Percentiles rank a stretch among this genome's conserved stretches.
phyloP scores from a whole-genome alignment of 192 early-diverging fungal species.

The Podila clonocystis region DNA sequence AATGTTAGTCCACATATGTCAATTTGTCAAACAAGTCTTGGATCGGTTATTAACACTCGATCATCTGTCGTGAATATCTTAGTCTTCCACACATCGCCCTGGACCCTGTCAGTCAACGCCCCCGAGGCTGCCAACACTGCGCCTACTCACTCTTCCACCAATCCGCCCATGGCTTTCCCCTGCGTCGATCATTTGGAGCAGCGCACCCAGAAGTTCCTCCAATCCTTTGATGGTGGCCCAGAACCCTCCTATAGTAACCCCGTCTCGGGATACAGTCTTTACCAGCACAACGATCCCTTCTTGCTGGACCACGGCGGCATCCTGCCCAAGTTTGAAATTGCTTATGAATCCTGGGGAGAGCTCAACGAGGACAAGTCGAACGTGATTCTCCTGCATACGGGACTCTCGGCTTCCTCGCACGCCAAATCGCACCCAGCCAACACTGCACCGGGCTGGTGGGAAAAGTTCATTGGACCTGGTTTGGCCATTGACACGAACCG shows the following conservation, averaged over 20 bases:
- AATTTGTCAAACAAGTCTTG: neutral
- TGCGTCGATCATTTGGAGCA: slow-evolving; percentile 75
- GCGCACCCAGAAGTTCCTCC: slow-evolving; percentile 59
- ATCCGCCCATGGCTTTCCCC: slow-evolving; percentile 77
- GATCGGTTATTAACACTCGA: neutral
- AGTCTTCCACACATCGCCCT: slow-evolving; percentile 43
- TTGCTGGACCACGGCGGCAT: slow-evolving; percentile 84
- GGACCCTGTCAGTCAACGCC: slow-evolving; percentile 28
- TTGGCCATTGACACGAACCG: slow-evolving; percentile 90
- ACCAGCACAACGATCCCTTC: slow-evolving; percentile 73
- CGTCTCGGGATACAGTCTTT: slow-evolving; percentile 78
- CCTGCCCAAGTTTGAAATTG: slow-evolving; percentile 81
- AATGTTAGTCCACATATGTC: slow-evolving; percentile 3
- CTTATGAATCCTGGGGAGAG: slow-evolving; percentile 97
- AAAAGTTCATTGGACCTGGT: slow-evolving; percentile 96
- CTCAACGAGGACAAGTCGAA: slow-evolving; percentile 84
- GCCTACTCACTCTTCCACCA: slow-evolving; percentile 51
- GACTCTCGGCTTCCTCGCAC: slow-evolving; percentile 90
- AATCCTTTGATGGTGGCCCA: slow-evolving; percentile 74
- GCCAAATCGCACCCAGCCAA: slow-evolving; percentile 89
- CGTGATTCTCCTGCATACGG: slow-evolving; percentile 95
- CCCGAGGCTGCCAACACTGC: slow-evolving; percentile 3
- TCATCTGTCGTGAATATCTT: neutral
- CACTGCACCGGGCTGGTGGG: slow-evolving; percentile 93
- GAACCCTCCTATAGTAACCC: slow-evolving; percentile 87